Evolutionary conservation across 2,329 filamentous ascomycete genomes (phyloP), one percentile per base, ranked within the genome.

Genomic region (Arthrinium phaeospermum): DNA sequence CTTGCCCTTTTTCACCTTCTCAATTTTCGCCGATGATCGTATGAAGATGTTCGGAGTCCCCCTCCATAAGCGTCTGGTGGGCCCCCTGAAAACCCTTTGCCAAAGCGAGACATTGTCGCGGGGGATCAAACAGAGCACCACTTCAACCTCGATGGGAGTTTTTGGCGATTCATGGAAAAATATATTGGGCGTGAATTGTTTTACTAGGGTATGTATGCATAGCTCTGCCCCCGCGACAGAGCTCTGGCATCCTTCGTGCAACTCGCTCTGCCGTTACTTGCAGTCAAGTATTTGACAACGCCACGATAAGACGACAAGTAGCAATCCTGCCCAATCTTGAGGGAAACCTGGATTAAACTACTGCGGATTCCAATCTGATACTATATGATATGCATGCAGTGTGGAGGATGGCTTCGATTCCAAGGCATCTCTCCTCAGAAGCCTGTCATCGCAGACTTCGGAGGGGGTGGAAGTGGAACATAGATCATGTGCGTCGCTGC

Each of bases 391-490:
- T 34, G 5, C 7, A 37, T 37, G 22, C 30, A 8, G 53, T 61
- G 53, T 61, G 53, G 53, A 37, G 16, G 30, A 14, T 37, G 53
- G 30, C 16, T 19, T 34, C 16, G 22, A 16, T 37, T 61, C 27
- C 57, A 37, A 64, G 34, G 8, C 34, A 37, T 30, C 6, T 37
- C n/a, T 34, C 12, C 57, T n/a, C 13, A 64, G 19, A n/a, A n/a
- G 7, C 34, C 22, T 41, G 57, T 19, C 57, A 41, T n/a, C 22
- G 19, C 19, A 24, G 19, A 49, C 45, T 47, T 22, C 45, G 37
- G 37, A 37, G 57, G 57, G 53, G 34, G 22, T 34, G 34, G 19
- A 64, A 41, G 57, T 64, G 57, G 57, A 41, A 64, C 57, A 64
- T 6, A n/a, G 34, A 64, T 64, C 57, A 41, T 41, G 34, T 64